These are phyloP conservation scores for Paratinospora sagittata DNA, from an alignment of 164 flowering plant genomes.

Conservation along the genomic window DNA sequence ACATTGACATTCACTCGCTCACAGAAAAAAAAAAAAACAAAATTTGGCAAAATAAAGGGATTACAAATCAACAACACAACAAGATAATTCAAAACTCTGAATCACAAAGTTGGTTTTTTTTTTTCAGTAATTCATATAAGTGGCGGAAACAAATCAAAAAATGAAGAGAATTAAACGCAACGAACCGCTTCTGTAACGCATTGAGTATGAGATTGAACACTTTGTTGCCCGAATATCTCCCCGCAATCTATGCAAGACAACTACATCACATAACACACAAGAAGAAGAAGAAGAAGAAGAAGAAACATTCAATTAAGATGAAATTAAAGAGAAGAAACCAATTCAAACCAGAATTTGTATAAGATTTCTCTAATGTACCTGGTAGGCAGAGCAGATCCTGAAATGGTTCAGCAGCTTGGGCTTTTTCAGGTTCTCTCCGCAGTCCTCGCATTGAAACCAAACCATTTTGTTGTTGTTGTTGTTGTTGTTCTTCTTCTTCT, in stretches of 20 bases:
- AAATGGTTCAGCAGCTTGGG: slow-evolving; percentile 80
- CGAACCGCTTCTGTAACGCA: slow-evolving; percentile 85
- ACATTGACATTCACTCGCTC: not conserved
- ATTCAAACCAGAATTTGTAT: not conserved
- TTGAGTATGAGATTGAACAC: slow-evolving; percentile 75
- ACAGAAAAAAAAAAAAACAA: not conserved
- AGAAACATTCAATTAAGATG: not conserved
- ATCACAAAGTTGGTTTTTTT: not conserved
- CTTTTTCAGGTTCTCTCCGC: slow-evolving; percentile 93
- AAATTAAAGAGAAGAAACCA: no score
- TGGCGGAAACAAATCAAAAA: not conserved
- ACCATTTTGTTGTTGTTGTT: slow-evolving; percentile 84
- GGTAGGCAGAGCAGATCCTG: slow-evolving; percentile 68
- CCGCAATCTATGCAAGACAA: slow-evolving; percentile 98
- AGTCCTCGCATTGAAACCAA: slow-evolving; percentile 98
- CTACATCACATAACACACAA: slow-evolving; percentile 27
- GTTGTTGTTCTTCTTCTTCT: no score
- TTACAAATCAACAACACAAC: not conserved
- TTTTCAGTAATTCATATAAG: not conserved
- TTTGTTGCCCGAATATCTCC: slow-evolving; percentile 52
- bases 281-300: no score
- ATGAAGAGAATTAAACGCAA: not conserved
- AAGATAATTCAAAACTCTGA: not conserved
- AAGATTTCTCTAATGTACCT: slow-evolving; percentile 30
- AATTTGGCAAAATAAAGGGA: not conserved